Evolutionary conservation across 2,329 filamentous ascomycete species (phyloP).

Genomic region (Claviceps sp.): DNA sequence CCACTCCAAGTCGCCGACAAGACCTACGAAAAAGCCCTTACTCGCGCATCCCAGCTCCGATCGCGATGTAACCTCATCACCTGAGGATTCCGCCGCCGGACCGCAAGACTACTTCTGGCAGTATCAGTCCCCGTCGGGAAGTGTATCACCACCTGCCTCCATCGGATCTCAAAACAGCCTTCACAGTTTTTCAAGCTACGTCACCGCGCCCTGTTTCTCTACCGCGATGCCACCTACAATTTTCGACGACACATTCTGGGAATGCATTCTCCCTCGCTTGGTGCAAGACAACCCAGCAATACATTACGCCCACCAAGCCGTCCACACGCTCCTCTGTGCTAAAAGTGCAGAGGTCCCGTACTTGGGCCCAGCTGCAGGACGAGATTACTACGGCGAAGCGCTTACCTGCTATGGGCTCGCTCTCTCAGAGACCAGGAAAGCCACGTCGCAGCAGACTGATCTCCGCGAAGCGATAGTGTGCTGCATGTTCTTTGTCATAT

Average conservation of each 20-base stretch:
- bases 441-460: slow-evolving; percentile 8
- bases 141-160: slow-evolving; percentile 2
- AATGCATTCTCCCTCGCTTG: slow-evolving; percentile 20
- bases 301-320: slow-evolving; percentile 23
- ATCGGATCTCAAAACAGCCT: slow-evolving; percentile 3
- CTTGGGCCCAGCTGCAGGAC: slow-evolving; percentile 4
- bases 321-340: slow-evolving; percentile 20
- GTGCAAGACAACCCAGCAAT: slow-evolving; percentile 20
- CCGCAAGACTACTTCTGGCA: slow-evolving; percentile 2
- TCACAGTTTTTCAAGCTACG: background rate
- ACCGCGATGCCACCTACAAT: slow-evolving; percentile 6
- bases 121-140: background rate
- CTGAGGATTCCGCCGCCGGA: slow-evolving; percentile 3
- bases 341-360: slow-evolving; percentile 8
- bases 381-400: slow-evolving; percentile 18
- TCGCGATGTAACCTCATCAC: slow-evolving; percentile 3
- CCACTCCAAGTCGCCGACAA: background rate
- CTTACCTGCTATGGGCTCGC: slow-evolving; percentile 21
- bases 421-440: slow-evolving; percentile 15
- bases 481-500: slow-evolving; percentile 24
- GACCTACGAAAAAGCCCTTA: background rate
- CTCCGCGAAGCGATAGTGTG: slow-evolving; percentile 19
- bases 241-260: slow-evolving; percentile 24
- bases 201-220: background rate
- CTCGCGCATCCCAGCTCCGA: slow-evolving; percentile 2